Evolutionary conservation across 768 basidiomycete species (phyloP).

Genomic region (Tremella fuciformis): DNA sequence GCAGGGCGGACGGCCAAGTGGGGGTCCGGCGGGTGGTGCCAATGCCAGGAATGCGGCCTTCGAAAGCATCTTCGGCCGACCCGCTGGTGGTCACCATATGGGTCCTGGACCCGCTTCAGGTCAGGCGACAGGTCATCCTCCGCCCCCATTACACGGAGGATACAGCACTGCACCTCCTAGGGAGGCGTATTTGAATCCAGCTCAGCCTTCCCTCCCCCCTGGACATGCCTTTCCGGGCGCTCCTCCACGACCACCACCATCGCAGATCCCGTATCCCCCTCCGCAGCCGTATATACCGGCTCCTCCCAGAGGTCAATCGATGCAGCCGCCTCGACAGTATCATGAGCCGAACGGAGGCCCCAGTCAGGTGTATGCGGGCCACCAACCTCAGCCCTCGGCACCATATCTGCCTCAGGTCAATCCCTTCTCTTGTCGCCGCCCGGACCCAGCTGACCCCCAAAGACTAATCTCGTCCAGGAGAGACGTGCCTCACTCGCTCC

Average conservation of each 20-base stretch:
- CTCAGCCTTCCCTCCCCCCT: constrained; percentile 44
- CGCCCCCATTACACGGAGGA: constrained; percentile 4
- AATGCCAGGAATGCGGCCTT: constrained; percentile 47
- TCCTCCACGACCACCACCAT: constrained; percentile 14
- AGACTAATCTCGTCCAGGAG: constrained; percentile 13
- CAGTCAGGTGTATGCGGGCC: background rate
- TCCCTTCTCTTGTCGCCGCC: background rate
- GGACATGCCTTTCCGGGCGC: constrained; percentile 19
- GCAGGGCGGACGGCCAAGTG: constrained; percentile 14
- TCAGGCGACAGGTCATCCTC: constrained; percentile 15
- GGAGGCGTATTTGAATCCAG: constrained; percentile 32
- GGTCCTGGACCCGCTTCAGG: constrained; percentile 10
- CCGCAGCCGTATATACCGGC: constrained; percentile 11
- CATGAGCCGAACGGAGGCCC: background rate
- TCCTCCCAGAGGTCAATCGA: constrained; percentile 5
- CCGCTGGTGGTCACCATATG: constrained; percentile 47
- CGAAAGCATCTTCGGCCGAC: constrained; percentile 51
- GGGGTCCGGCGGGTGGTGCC: constrained; percentile 15
- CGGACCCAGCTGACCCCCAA: background rate
- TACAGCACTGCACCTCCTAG: constrained; percentile 9
- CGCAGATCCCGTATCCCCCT: background rate
- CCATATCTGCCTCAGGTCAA: background rate
- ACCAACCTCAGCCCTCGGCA: background rate
- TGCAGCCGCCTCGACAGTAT: constrained; percentile 1
- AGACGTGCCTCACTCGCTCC: constrained; percentile 41